Evolutionary conservation across 2,329 filamentous ascomycete species (phyloP), one percentile per base, ranked within the genome.

Genomic region (Pseudogymnoascus sp.): DNA sequence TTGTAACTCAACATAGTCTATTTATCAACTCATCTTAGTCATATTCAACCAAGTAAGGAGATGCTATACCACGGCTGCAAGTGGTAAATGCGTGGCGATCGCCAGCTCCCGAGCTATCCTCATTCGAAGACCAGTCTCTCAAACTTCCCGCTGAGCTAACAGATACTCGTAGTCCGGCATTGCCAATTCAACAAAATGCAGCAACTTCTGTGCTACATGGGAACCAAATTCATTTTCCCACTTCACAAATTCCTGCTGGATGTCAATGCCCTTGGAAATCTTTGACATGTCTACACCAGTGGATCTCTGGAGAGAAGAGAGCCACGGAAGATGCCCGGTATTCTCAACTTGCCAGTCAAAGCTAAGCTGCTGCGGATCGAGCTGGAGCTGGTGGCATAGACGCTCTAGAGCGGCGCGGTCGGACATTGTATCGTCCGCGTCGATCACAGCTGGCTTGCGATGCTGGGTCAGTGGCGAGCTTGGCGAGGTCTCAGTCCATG

Each of bases 151-250:
- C 6, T 61, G 19, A 2, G 34, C 31, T 6, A 37, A 11, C 19
- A 61, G 7, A 39, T 61, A 61, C 34, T 61, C 57, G n/a, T 61
- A 61, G 8, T 61, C 57, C 14, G 57, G 57, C 31, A 61, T 61
- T 13, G 57, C 57, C 19, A 41, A 23, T 13, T 41, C 37, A 21
- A 61, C 57, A 21, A 61, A 61, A 23, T 39, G 19, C 16, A 23
- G 4, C 23, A 61, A 16, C 11, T 39, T 61, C 19, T 61, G 31
- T 19, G 57, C 57, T 8, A 28, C 34, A 31, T n/a, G 25, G 14
- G 19, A 16, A 3, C 57, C 57, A 10, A 61, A 61, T 41, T 61
- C 57, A 11, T 21, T 11, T 21, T 61, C 23, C 57, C 57, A 61
- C 16, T 39, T 39, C 11, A 36, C 37, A 28, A 41, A 37, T 41